Percentiles rank a stretch among this genome's conserved stretches.
phyloP scores from a whole-genome alignment of 1,284 basidiomycete genomes.

The Erythrobasidium hasegawianum region DNA sequence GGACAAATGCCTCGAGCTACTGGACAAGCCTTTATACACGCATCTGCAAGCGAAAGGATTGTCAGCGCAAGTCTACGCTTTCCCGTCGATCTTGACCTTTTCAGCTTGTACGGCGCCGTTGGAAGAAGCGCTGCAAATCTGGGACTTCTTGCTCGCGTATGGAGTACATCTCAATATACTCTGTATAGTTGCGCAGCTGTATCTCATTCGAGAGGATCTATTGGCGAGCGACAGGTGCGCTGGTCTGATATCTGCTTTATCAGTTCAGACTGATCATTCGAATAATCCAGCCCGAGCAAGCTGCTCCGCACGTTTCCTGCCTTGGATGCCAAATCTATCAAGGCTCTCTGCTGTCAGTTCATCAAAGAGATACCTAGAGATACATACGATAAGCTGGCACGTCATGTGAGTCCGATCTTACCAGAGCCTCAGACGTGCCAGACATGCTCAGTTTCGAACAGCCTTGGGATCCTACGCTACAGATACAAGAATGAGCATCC shows the following conservation, averaged over 20 bases:
- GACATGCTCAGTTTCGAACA: no score
- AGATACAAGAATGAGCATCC: neutral
- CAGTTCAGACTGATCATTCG: neutral
- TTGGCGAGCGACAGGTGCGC: constrained; percentile 61
- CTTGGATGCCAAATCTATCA: constrained; percentile 76
- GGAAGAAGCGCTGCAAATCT: constrained; percentile 85
- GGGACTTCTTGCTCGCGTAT: constrained; percentile 96
- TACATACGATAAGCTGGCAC: constrained; percentile 84
- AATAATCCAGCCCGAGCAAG: constrained; percentile 76
- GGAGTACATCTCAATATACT: constrained; percentile 93
- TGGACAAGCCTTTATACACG: constrained; percentile 77
- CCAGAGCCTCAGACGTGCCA: no score
- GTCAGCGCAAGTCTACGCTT: constrained; percentile 96
- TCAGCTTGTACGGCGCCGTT: constrained; percentile 95
- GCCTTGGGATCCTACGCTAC: constrained; percentile 1
- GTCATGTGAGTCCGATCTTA: constrained; percentile 55
- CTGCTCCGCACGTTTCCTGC: constrained; percentile 91
- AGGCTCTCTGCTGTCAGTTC: constrained; percentile 86
- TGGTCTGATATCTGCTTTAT: neutral
- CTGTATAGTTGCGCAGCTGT: constrained; percentile 89
- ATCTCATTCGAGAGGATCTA: constrained; percentile 82
- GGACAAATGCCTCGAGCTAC: constrained; percentile 82
- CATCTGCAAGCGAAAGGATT: constrained; percentile 84
- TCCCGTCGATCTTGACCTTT: constrained; percentile 89
- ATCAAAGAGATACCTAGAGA: constrained; percentile 83